Evolutionary conservation across 192 early-diverging fungal species (phyloP), one percentile per base, ranked within the genome.

Genomic region (Chytriomyces sp.): DNA sequence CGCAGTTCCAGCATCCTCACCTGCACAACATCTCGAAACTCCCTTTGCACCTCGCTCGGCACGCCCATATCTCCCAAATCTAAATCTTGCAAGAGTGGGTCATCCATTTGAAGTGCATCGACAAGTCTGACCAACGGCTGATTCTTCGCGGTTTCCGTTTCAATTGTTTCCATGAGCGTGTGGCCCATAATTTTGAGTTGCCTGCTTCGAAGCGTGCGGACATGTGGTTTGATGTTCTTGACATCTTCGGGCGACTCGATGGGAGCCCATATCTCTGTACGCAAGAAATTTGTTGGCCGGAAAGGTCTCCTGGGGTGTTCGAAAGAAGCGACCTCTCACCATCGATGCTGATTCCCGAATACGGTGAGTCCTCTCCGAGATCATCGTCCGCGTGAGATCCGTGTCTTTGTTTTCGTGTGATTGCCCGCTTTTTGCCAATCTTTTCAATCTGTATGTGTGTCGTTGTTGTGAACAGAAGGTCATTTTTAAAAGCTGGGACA

Each of bases 101-200:
- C 71, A 48, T 79, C 78, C 70, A 74, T 73, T 20, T 67, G 62
- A 11, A 79, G 48, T 28, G 71, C 71, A 63, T 72, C 78, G n/a
- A 68, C 62, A 5, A 79, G 65, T 26, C 69, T 44, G 7, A 72
- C 71, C 9, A 79, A 59, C 11, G 71, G 69, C 49, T 72, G 78
- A 43, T 72, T 68, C 28, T 45, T 49, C 35, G 7, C 81, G 69
- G 90, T 88, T 76, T 92, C 91, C 7, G 82, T 75, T 71, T 91
- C 90, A 75, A 92, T 91, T 64, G 88, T 89, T 61, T 90, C 86
- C 88, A 89, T 89, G 5, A 89, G 80, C 49, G 82, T 79, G 6
- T 84, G 78, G 16, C 87, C 85, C 63, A 91, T 76, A 20, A 88
- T 77, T 64, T 89, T 85, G 7, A 92, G 75, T 74, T 89, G 85